phyloP scores from a whole-genome alignment of 2,329 filamentous ascomycete species.

The Penicillium sp. region DNA sequence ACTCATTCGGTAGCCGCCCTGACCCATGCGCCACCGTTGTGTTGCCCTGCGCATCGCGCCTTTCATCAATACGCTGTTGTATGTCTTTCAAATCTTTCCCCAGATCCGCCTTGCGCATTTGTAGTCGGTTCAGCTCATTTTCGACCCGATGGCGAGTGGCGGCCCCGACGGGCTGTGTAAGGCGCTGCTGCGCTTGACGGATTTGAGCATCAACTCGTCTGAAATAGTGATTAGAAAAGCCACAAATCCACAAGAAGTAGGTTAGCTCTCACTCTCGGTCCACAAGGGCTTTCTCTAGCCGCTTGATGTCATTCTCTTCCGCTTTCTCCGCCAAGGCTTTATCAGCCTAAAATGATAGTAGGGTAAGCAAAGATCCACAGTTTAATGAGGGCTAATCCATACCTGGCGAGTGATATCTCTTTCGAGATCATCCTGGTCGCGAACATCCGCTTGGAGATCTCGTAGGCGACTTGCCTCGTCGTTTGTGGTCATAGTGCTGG shows the following conservation, averaged over 20 bases:
- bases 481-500: conserved; percentile 8
- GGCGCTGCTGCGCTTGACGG: conserved; percentile 56
- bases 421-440: conserved; percentile 87
- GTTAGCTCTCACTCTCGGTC: conserved; percentile 45
- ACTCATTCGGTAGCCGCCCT: conserved; percentile 71
- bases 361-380: neutral
- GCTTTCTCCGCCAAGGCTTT: conserved; percentile 61
- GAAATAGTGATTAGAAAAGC: neutral
- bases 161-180: conserved; percentile 56
- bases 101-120: conserved; percentile 63
- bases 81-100: conserved; percentile 78
- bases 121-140: conserved; percentile 63
- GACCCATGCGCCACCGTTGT: conserved; percentile 45
- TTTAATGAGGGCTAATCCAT: neutral
- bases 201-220: conserved; percentile 66
- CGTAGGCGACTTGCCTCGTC: conserved; percentile 63
- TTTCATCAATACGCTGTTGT: conserved; percentile 72
- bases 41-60: conserved; percentile 59
- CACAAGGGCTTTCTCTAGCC: conserved; percentile 56
- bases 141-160: conserved; percentile 48
- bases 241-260: neutral
- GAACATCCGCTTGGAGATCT: conserved; percentile 66
- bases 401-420: conserved; percentile 71
- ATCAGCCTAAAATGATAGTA: conserved; percentile 49
- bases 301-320: conserved; percentile 62